Conservation (phyloP, 805 yeast species). For the Wickerhamiella domercqiae region DNA sequence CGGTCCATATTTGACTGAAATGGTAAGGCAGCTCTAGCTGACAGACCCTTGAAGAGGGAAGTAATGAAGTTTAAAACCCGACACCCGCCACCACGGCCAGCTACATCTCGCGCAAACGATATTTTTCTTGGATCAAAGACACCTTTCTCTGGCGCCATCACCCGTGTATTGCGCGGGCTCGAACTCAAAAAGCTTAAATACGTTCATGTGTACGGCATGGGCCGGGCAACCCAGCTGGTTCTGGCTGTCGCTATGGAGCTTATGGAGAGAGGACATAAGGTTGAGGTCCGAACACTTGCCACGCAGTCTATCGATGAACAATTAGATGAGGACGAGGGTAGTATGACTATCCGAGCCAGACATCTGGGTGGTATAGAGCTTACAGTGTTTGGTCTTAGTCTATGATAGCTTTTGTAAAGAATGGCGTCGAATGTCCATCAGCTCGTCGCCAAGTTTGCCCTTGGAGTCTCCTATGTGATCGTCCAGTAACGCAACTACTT, state of each 20-base stretch:
- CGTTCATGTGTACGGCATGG: constrained; percentile 56
- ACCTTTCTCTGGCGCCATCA: constrained; percentile 60
- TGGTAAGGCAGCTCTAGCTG: too few relatives aligned
- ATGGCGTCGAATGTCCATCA: constrained; percentile 17
- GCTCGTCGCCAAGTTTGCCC: constrained; percentile 33
- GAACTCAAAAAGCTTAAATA: constrained; percentile 29
- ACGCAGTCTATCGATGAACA: constrained; percentile 63
- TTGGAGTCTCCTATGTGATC: constrained; percentile 19
- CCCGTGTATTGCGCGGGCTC: constrained; percentile 42
- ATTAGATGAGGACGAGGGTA: constrained; percentile 19
- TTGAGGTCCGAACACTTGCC: constrained; percentile 50
- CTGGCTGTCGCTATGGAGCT: constrained; percentile 48
- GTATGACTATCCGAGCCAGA: constrained; percentile 25
- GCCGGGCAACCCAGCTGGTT: constrained; percentile 50
- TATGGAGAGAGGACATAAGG: constrained; percentile 33
- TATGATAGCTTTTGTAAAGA: constrained; percentile 33
- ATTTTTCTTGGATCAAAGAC: constrained; percentile 38
- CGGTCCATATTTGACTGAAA: too few relatives aligned
- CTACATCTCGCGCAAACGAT: constrained; percentile 29
- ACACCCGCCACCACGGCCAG: constrained; percentile 26
- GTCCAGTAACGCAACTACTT: constrained; percentile 35
- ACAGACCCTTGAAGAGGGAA: too few relatives aligned
- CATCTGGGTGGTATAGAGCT: constrained; percentile 31
- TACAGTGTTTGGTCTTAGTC: constrained; percentile 17
- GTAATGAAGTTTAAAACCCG: neutral